Evolutionary conservation across 306 rosid genomes (phyloP).

Genomic region (Vicia sativa): DNA sequence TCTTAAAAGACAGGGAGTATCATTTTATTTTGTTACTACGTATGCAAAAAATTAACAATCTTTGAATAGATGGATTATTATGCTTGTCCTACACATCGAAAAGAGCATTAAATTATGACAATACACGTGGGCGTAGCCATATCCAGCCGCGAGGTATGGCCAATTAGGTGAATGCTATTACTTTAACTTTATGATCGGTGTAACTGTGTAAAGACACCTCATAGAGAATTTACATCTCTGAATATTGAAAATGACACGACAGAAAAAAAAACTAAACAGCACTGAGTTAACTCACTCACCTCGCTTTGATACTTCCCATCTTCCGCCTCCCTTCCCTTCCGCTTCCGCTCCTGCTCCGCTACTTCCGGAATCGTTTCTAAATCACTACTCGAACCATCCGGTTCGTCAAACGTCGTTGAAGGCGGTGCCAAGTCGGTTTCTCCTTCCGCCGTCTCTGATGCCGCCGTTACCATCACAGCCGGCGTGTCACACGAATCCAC

Average conservation of each 20-base stretch:
- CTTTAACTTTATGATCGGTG: no score
- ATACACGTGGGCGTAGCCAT: conserved; percentile 24
- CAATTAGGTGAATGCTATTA: no score
- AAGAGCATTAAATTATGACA: not conserved
- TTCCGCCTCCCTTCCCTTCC: conserved; percentile 58
- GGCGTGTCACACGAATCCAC: conserved; percentile 73
- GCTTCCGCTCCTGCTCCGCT: conserved; percentile 59
- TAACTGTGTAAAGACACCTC: no score
- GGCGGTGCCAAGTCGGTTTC: conserved; percentile 30
- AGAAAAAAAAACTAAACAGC: not conserved
- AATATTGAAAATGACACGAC: not conserved
- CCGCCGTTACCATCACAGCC: not conserved
- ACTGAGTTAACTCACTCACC: conserved; percentile 55
- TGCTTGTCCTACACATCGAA: no score
- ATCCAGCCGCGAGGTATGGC: not conserved
- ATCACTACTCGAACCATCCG: conserved; percentile 61
- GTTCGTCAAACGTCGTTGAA: conserved; percentile 39
- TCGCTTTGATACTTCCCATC: conserved; percentile 63
- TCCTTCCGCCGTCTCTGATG: conserved; percentile 39
- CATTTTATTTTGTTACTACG: no score
- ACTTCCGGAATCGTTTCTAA: conserved; percentile 37
- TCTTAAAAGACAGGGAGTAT: no score
- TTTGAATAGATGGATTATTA: no score
- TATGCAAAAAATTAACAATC: no score
- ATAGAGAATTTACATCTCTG: conserved; percentile 14